phyloP scores from a whole-genome alignment of 1,284 basidiomycete species.

The Puccinia hordei region DNA sequence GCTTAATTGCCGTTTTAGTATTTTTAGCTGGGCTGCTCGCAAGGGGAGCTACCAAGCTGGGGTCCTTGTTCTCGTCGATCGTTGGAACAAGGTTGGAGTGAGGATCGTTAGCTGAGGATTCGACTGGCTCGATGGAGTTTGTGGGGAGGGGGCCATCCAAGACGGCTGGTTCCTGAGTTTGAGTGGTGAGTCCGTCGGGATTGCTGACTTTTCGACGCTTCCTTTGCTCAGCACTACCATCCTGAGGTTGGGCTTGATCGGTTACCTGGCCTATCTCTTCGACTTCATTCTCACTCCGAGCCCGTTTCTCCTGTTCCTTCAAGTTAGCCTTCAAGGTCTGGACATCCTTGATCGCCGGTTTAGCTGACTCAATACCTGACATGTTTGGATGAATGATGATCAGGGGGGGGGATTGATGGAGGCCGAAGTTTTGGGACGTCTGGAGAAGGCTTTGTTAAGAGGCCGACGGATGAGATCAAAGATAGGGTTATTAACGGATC shows the following conservation, averaged over 20 bases:
- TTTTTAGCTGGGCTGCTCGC: neutral
- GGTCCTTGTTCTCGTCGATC: neutral
- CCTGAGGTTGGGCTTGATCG: neutral
- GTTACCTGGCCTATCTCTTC: neutral
- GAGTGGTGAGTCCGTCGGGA: neutral
- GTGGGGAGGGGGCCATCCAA: constrained; percentile 13
- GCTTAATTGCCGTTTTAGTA: no score
- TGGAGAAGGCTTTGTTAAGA: no score
- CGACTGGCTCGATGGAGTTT: neutral
- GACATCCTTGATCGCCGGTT: constrained; percentile 35
- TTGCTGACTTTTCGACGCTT: constrained; percentile 18
- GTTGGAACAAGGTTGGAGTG: neutral
- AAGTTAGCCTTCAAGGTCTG: constrained; percentile 31
- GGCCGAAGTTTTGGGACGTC: neutral
- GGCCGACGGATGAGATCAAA: neutral
- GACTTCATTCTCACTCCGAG: constrained; percentile 7
- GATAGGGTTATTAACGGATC: no score
- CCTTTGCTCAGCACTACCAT: neutral
- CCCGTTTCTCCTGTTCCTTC: constrained; percentile 32
- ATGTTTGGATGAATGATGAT: neutral
- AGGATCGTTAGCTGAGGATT: neutral
- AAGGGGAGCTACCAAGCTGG: neutral
- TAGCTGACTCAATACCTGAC: neutral
- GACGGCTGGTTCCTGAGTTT: neutral
- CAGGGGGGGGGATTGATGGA: neutral